Conservation (phyloP, 2,329 filamentous ascomycete species). For the Periconia sp. region DNA sequence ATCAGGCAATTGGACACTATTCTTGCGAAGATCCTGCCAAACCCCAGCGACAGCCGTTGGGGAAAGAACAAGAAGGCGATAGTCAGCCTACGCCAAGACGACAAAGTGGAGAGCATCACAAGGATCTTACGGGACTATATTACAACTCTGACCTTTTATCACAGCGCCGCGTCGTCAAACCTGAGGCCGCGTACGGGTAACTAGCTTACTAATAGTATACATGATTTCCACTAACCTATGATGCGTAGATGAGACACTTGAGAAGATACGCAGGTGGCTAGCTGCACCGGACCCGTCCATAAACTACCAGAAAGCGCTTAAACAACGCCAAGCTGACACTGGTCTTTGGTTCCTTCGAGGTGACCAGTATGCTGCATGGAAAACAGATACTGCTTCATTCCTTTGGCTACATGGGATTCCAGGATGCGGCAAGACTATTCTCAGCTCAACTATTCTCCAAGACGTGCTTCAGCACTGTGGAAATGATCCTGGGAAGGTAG, state of each 20-base stretch:
- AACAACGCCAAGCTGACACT: conserved; percentile 37
- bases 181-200: conserved; percentile 15
- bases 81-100: conserved; percentile 11
- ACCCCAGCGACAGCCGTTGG: conserved; percentile 11
- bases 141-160: conserved; percentile 13
- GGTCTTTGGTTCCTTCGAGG: conserved; percentile 46
- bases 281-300: conserved; percentile 43
- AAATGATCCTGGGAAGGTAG: conserved; percentile 12
- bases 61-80: conserved; percentile 10
- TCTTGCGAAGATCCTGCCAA: conserved; percentile 15
- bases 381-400: conserved; percentile 27
- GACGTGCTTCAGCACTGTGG: conserved; percentile 25
- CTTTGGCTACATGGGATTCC: conserved; percentile 50
- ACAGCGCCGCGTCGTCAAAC: conserved; percentile 9
- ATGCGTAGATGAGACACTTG: conserved; percentile 13
- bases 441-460: conserved; percentile 47
- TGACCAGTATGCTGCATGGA: conserved; percentile 39
- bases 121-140: conserved; percentile 14
- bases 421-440: conserved; percentile 52
- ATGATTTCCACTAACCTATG: conserved; percentile 3
- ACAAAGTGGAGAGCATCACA: conserved; percentile 15
- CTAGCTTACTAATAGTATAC: background rate
- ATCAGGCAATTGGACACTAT: conserved; percentile 17
- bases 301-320: conserved; percentile 41
- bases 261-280: conserved; percentile 36